Percentiles rank a stretch among this genome's conserved stretches.
Evolutionary conservation across 2,329 filamentous ascomycete genomes (phyloP).

Genomic region (Aspergillus felis): DNA sequence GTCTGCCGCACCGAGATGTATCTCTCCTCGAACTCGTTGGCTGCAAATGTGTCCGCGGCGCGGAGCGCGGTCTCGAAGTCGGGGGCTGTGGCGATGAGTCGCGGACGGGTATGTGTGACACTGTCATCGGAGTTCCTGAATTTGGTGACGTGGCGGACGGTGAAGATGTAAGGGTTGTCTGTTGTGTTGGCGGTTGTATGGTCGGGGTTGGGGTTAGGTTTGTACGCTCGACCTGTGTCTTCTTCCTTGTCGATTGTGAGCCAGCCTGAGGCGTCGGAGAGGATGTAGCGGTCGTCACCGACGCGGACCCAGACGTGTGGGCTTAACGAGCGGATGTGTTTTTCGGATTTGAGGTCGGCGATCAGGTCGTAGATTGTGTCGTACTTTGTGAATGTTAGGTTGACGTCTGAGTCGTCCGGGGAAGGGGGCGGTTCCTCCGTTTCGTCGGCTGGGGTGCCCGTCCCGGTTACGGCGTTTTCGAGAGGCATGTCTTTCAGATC

Average conservation of each 20-base stretch:
- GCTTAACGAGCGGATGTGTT: slow-evolving; percentile 73
- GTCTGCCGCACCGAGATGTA: slow-evolving; percentile 63
- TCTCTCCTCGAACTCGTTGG: slow-evolving; percentile 59
- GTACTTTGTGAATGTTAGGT: slow-evolving; percentile 82
- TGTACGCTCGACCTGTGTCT: background rate
- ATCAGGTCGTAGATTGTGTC: slow-evolving; percentile 89
- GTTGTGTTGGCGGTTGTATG: background rate
- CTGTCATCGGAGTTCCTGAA: slow-evolving; percentile 28
- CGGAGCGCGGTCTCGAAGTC: slow-evolving; percentile 74
- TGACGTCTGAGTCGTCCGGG: slow-evolving; percentile 29
- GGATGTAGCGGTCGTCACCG: slow-evolving; percentile 64
- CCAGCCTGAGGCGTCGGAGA: slow-evolving; percentile 63
- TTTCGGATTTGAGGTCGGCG: slow-evolving; percentile 72
- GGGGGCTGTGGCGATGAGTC: slow-evolving; percentile 60
- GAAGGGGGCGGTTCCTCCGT: slow-evolving; percentile 12
- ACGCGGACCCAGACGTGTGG: slow-evolving; percentile 78
- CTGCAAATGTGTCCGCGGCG: slow-evolving; percentile 77
- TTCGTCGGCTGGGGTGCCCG: slow-evolving; percentile 37
- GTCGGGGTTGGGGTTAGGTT: background rate
- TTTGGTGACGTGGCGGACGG: slow-evolving; percentile 31
- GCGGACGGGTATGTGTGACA: slow-evolving; percentile 64
- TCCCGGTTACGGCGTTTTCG: background rate
- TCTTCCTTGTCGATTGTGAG: slow-evolving; percentile 46
- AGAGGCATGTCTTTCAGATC: slow-evolving; percentile 51
- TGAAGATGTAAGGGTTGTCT: slow-evolving; percentile 18